Evolutionary conservation across 768 basidiomycete species (phyloP).

Genomic region (Tulasnella calospora): DNA sequence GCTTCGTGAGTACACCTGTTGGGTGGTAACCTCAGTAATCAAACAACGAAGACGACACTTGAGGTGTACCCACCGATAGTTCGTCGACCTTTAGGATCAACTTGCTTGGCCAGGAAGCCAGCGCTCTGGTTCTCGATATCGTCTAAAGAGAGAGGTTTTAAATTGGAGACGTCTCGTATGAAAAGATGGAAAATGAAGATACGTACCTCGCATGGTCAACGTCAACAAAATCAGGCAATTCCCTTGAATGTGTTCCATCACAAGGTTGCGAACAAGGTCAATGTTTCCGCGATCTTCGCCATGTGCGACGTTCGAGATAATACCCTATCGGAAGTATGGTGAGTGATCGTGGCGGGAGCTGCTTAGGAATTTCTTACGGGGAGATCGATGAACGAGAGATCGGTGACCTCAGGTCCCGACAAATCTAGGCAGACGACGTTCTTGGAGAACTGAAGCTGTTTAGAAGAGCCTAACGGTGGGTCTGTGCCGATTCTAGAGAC

Average conservation of each 20-base stretch:
- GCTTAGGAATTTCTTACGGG: constrained; percentile 31
- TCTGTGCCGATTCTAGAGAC: background rate
- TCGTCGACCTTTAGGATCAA: constrained; percentile 51
- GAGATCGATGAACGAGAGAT: constrained; percentile 35
- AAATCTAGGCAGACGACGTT: constrained; percentile 48
- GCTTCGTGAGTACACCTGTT: constrained; percentile 67
- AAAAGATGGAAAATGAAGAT: background rate
- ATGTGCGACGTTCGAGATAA: constrained; percentile 52
- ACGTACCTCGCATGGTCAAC: constrained; percentile 58
- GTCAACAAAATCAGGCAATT: constrained; percentile 62
- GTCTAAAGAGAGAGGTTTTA: constrained; percentile 40
- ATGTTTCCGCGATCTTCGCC: constrained; percentile 42
- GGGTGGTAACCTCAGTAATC: background rate
- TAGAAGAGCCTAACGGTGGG: constrained; percentile 29
- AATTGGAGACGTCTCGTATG: too few relatives aligned
- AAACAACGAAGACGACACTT: background rate
- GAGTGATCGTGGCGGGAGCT: constrained; percentile 19
- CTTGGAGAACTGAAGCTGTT: constrained; percentile 43
- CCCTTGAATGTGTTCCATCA: constrained; percentile 44
- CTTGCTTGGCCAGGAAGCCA: constrained; percentile 48
- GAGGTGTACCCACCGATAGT: constrained; percentile 54
- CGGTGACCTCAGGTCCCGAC: constrained; percentile 42
- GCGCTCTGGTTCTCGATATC: constrained; percentile 65
- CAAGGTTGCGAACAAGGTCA: constrained; percentile 44
- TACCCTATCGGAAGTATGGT: constrained; percentile 34